phyloP scores from a whole-genome alignment of 352 stramenopile genomes.

The Phytophthora uliginosa region DNA sequence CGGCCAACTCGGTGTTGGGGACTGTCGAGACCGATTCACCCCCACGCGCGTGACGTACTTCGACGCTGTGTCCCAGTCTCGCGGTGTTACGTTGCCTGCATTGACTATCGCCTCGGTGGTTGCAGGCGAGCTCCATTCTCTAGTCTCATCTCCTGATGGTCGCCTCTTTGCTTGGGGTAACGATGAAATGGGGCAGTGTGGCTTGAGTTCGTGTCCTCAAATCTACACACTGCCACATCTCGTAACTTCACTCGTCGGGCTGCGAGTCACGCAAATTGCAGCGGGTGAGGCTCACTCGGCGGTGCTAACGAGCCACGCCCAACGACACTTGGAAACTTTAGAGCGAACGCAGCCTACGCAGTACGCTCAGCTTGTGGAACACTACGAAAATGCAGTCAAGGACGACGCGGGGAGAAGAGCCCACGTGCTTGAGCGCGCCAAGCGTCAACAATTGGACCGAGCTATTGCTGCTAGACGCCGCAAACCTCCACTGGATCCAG shows the following conservation, averaged over 20 bases:
- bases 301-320: conserved; percentile 49
- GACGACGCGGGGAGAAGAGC: conserved; percentile 48
- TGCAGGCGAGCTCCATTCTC: conserved; percentile 66
- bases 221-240: conserved; percentile 83
- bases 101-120: conserved; percentile 52
- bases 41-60: conserved; percentile 71
- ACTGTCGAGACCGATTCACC: conserved; percentile 53
- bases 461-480: conserved; percentile 42
- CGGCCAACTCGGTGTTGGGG: conserved; percentile 72
- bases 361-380: conserved; percentile 53
- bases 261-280: conserved; percentile 61
- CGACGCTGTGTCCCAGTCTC: conserved; percentile 19
- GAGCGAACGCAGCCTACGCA: conserved; percentile 55
- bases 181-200: conserved; percentile 81
- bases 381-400: conserved; percentile 49
- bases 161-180: conserved; percentile 78
- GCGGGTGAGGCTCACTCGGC: conserved; percentile 68
- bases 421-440: conserved; percentile 42
- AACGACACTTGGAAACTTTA: conserved; percentile 53
- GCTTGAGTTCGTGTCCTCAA: conserved; percentile 71
- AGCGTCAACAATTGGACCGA: conserved; percentile 34
- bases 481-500: conserved; percentile 50
- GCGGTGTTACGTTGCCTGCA: conserved; percentile 1
- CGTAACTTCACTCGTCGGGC: conserved; percentile 64
- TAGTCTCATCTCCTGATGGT: conserved; percentile 55